These are phyloP conservation scores for Agastache rugosa DNA, from an alignment of 257 asterid species.

Conservation along the genomic window DNA sequence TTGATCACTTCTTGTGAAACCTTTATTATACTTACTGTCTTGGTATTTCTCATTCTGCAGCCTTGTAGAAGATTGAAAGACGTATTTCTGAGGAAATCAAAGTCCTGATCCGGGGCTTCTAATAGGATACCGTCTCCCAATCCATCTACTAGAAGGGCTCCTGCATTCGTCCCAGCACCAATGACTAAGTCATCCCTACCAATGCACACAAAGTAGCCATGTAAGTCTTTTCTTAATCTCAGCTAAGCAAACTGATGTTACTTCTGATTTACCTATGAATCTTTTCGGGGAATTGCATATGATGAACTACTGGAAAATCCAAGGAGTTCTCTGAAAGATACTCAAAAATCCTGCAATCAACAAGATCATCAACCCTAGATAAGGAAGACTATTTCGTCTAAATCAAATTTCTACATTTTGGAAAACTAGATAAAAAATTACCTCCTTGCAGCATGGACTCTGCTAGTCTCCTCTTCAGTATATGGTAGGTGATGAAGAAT, in stretches of 20 bases:
- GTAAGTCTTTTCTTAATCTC: slow-evolving; percentile 7
- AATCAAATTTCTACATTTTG: no score
- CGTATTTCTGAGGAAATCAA: slow-evolving; percentile 82
- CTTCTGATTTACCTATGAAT: slow-evolving; percentile 73
- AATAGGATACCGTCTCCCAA: slow-evolving; percentile 92
- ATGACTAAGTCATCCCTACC: slow-evolving; percentile 91
- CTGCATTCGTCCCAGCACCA: slow-evolving; percentile 90
- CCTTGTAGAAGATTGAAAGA: slow-evolving; percentile 98
- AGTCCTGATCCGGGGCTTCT: slow-evolving; percentile 88
- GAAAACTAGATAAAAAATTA: slow-evolving; percentile 19
- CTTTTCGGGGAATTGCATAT: slow-evolving; percentile 72
- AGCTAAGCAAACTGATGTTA: slow-evolving; percentile 24
- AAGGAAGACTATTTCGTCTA: not conserved
- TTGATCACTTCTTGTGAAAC: slow-evolving; percentile 7
- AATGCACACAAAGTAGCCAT: not conserved
- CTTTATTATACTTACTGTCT: slow-evolving; percentile 64
- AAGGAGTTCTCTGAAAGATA: slow-evolving; percentile 80
- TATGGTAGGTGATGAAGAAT: slow-evolving; percentile 82
- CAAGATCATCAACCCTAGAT: slow-evolving; percentile 17
- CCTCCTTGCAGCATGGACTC: slow-evolving; percentile 98
- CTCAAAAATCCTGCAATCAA: slow-evolving; percentile 84
- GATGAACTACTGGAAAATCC: slow-evolving; percentile 90
- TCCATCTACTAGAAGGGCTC: slow-evolving; percentile 94
- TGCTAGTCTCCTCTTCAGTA: slow-evolving; percentile 78
- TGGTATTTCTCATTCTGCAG: slow-evolving; percentile 98